Evolutionary conservation across 179 eudicot species (phyloP).

Genomic region (Silene vulgaris): DNA sequence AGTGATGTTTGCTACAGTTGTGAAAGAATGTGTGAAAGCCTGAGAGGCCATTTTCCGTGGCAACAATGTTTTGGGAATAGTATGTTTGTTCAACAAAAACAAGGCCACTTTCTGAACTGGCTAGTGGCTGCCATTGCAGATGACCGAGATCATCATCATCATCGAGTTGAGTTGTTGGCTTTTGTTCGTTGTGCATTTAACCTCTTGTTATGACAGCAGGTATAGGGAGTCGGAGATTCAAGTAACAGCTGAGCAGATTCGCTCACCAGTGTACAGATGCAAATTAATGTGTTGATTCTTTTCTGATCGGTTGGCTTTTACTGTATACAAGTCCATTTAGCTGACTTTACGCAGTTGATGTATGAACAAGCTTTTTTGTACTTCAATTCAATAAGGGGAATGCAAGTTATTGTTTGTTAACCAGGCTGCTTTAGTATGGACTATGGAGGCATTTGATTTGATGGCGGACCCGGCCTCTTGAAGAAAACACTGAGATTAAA

Average conservation of each 20-base stretch:
- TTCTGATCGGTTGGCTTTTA: background rate
- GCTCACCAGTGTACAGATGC: constrained; percentile 6
- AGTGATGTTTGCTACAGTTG: constrained; percentile 60
- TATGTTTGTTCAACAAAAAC: background rate
- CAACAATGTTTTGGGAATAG: constrained; percentile 2
- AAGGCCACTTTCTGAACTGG: background rate
- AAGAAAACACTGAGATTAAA: background rate
- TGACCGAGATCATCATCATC: background rate
- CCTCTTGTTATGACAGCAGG: constrained; percentile 10
- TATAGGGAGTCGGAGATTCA: background rate
- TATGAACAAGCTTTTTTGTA: background rate
- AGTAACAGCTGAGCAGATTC: constrained; percentile 6
- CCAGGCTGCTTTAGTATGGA: background rate
- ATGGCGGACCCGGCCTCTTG: background rate
- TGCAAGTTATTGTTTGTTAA: constrained; percentile 1
- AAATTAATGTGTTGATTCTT: constrained; percentile 1
- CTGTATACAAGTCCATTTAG: constrained; percentile 6
- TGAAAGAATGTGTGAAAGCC: constrained; percentile 56
- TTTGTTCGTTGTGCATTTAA: constrained; percentile 11
- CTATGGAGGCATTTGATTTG: background rate
- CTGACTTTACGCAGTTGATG: background rate
- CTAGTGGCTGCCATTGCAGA: constrained; percentile 11
- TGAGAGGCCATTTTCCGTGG: constrained; percentile 13
- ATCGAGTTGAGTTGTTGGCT: constrained; percentile 10
- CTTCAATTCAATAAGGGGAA: background rate